Base-by-base conservation (phyloP, 768 basidiomycete species). In the Zangia roseola region DNA sequence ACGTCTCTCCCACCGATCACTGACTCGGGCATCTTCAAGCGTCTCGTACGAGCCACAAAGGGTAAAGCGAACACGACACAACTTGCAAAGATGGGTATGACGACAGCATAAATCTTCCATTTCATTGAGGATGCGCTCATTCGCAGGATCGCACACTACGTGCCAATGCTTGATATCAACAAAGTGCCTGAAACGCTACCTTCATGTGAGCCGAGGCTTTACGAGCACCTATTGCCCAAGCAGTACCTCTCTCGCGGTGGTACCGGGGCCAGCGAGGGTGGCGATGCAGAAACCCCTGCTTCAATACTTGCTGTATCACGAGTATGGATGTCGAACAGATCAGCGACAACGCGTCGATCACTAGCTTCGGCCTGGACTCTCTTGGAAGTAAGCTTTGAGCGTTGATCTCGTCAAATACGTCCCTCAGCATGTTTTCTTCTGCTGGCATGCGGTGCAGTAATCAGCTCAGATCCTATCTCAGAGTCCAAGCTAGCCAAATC, bases 1-100 rank as follows among this genome's bases (percentile, higher is more conserved):
- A 64, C 70, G 55, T 62, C 66, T 24, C 61, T 68, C 46, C 69
- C 69, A 2, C 66, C 68, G 6, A 67, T 70, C 47, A 64, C 57
- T 6, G 69, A 70, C 35, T 68, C 65, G 4, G 64, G 64, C n/a
- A 62, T 66, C 51, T 66, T 66, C 56, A 66, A 66, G 40, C 65
- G 64, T 33, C 65, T 66, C 38, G 65, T 67, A 5, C 57, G 58
- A 5, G 38, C 60, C 16, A 58, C 60, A 1, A 62, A 46, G 33
- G 65, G 65, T 2, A 59, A 58, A 40, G 64, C 63, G 4, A 66
- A 66, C 47, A 66, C 62, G 1, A 47, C 60, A 0, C 62, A 64
- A 36, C 63, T 66, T 23, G 57, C 51, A 8, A 66, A 64, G 60
- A 66, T 60, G 4, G 65, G 64, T 7, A 66, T 66, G 64, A 64